These are phyloP conservation scores for Vanderwaltozyma verrucispora DNA, from an alignment of 805 yeast species.

Conservation along the genomic window DNA sequence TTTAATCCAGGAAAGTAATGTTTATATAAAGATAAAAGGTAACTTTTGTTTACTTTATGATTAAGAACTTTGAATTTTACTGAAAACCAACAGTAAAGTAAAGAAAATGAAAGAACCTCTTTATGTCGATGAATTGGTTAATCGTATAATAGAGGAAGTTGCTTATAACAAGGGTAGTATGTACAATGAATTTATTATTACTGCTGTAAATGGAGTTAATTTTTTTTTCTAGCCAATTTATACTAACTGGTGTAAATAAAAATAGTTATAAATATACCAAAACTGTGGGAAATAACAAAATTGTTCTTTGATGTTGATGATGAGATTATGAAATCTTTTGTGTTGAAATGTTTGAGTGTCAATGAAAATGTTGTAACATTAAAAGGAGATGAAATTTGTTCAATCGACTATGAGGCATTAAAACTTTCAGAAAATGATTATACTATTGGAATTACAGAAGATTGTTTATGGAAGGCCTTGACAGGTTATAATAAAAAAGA, in stretches of 20 bases:
- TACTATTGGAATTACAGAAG: conserved; percentile 37
- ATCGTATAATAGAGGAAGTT: conserved; percentile 19
- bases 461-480: conserved; percentile 45
- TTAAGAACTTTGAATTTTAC: too few species aligned
- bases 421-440: background rate
- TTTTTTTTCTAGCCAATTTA: conserved; percentile 8
- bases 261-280: background rate
- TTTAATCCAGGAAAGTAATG: too few species aligned
- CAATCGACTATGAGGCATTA: conserved; percentile 2
- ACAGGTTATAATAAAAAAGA: conserved; percentile 47
- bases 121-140: conserved; percentile 26
- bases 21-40: too few species aligned
- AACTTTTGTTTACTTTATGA: background rate
- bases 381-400: background rate
- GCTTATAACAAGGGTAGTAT: conserved; percentile 26
- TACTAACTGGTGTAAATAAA: background rate
- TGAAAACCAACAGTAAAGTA: too few species aligned
- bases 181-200: conserved; percentile 5
- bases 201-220: conserved; percentile 4
- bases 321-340: conserved; percentile 10
- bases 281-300: conserved; percentile 13
- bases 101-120: conserved; percentile 2
- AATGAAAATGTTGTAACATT: conserved; percentile 11
- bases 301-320: conserved; percentile 4
- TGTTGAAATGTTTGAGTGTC: conserved; percentile 11